phyloP scores from a whole-genome alignment of 495 filamentous ascomycete species.

The Aspergillus wentii region DNA sequence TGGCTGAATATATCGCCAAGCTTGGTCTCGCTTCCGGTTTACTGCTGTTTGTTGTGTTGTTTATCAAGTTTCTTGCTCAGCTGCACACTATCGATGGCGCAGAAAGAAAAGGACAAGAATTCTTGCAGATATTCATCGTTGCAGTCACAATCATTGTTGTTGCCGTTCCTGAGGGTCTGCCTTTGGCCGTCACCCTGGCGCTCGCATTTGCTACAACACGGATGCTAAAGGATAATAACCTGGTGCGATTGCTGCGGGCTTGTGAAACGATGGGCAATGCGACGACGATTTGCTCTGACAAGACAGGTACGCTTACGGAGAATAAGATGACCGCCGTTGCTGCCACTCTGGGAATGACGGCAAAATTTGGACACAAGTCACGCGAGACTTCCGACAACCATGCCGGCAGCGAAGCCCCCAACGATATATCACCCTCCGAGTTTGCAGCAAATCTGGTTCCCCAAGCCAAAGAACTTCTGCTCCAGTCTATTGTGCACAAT shows the following conservation, averaged over 20 bases:
- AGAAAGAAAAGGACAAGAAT: constrained; percentile 76
- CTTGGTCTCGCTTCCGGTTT: constrained; percentile 79
- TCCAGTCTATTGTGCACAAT: constrained; percentile 76
- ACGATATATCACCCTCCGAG: constrained; percentile 49
- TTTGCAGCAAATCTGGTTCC: constrained; percentile 54
- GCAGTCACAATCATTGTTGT: constrained; percentile 94
- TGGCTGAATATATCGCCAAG: constrained; percentile 93
- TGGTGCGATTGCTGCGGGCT: constrained; percentile 84
- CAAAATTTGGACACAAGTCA: constrained; percentile 62
- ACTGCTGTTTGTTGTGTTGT: constrained; percentile 82
- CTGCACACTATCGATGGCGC: constrained; percentile 53
- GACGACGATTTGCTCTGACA: constrained; percentile 93
- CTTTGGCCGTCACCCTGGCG: constrained; percentile 87
- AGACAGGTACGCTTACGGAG: constrained; percentile 91
- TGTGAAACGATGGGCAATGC: constrained; percentile 99
- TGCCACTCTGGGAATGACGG: constrained; percentile 64
- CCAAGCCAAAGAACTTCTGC: constrained; percentile 58
- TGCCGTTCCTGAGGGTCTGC: constrained; percentile 89
- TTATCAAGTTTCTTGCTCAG: constrained; percentile 79
- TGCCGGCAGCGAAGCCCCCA: constrained; percentile 7
- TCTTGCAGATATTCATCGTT: constrained; percentile 90
- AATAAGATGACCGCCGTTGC: constrained; percentile 90
- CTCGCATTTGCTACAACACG: constrained; percentile 90
- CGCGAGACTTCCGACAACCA: constrained; percentile 5
- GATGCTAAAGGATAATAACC: constrained; percentile 93